These are phyloP conservation scores for Terana coerulea DNA, from an alignment of 768 basidiomycete species.

Conservation along the genomic window DNA sequence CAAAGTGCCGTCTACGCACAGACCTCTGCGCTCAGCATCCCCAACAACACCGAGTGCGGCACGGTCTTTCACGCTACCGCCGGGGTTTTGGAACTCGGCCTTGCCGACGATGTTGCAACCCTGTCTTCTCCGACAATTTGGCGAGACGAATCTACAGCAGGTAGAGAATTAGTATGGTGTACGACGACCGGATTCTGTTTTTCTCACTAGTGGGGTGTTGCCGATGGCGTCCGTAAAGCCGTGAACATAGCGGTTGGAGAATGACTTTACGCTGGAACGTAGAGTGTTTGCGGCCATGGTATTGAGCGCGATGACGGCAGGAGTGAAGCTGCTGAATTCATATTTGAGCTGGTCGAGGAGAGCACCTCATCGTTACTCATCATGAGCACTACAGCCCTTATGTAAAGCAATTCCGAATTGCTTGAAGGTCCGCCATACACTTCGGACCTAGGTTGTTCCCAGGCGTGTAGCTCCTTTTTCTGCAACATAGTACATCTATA, in stretches of 20 bases:
- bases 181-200: neutral
- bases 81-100: constrained; percentile 98
- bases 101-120: constrained; percentile 88
- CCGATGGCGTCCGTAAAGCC: constrained; percentile 90
- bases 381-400: constrained; percentile 12
- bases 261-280: too few relatives aligned
- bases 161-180: constrained; percentile 8
- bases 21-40: constrained; percentile 83
- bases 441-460: too few relatives aligned
- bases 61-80: constrained; percentile 96
- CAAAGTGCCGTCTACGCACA: constrained; percentile 50
- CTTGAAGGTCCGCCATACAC: too few relatives aligned
- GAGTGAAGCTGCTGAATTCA: neutral
- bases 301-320: neutral
- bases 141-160: constrained; percentile 73
- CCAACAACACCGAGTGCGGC: constrained; percentile 86
- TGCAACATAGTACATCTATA: constrained; percentile 1
- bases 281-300: too few relatives aligned
- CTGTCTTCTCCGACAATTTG: constrained; percentile 75
- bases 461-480: too few relatives aligned
- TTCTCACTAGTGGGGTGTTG: constrained; percentile 84
- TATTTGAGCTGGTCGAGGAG: neutral
- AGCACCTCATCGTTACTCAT: constrained; percentile 18
- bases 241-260: constrained; percentile 42
- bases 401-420: constrained; percentile 9